These are phyloP conservation scores for Exophiala viscosa DNA, from an alignment of 2,329 filamentous ascomycete species.

Conservation along the genomic window DNA sequence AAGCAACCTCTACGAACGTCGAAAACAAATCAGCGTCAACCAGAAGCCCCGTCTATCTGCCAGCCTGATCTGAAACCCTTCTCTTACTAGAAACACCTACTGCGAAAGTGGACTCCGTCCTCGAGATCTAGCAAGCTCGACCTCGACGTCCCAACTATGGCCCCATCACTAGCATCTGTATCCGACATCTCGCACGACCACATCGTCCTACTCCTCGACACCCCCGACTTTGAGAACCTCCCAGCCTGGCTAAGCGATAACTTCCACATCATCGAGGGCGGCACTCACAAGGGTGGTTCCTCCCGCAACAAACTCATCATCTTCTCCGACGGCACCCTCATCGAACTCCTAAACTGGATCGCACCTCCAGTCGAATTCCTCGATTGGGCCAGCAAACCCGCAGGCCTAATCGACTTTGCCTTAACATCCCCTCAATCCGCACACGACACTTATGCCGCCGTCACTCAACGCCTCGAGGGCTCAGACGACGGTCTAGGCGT, in stretches of 20 bases:
- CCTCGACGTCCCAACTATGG: background rate
- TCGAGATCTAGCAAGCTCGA: too few species aligned
- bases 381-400: slow-evolving; percentile 26
- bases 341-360: slow-evolving; percentile 30
- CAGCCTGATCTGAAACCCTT: too few species aligned
- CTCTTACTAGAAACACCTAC: too few species aligned
- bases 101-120: too few species aligned
- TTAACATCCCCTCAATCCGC: slow-evolving; percentile 25
- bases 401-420: slow-evolving; percentile 29
- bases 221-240: slow-evolving; percentile 25
- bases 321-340: slow-evolving; percentile 29
- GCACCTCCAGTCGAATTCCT: slow-evolving; percentile 22
- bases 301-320: slow-evolving; percentile 30
- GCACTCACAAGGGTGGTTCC: slow-evolving; percentile 27
- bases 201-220: slow-evolving; percentile 26
- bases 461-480: slow-evolving; percentile 13
- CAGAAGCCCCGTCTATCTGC: too few species aligned
- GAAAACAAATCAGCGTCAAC: too few species aligned
- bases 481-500: slow-evolving; percentile 21
- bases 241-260: slow-evolving; percentile 28
- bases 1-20: too few species aligned
- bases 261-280: slow-evolving; percentile 29
- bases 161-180: slow-evolving; percentile 6
- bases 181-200: slow-evolving; percentile 25
- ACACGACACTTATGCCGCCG: slow-evolving; percentile 18